These are phyloP conservation scores for Polysphondylium violaceum DNA, from an alignment of 78 protist genomes.

Conservation along the genomic window DNA sequence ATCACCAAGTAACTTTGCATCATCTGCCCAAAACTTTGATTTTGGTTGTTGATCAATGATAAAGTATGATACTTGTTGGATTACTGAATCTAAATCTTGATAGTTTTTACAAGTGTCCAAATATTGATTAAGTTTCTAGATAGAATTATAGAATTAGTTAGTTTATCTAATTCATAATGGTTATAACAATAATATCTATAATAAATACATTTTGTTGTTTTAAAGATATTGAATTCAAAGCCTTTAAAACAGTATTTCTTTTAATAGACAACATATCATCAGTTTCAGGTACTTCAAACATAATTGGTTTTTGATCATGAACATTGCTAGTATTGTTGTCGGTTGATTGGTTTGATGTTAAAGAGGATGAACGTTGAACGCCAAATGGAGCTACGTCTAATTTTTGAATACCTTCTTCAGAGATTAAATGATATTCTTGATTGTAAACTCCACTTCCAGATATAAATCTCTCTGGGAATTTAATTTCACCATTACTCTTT, in stretches of 20 bases:
- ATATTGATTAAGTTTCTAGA: neutral
- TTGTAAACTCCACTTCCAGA: neutral
- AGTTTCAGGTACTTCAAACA: conserved; percentile 17
- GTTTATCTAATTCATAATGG: no score
- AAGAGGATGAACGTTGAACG: neutral
- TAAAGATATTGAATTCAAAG: conserved; percentile 21
- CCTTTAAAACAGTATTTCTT: conserved; percentile 39
- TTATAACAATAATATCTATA: neutral
- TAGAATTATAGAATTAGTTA: no score
- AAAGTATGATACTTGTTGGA: neutral
- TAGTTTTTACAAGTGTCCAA: neutral
- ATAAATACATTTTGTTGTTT: conserved; percentile 14
- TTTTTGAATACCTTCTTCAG: conserved; percentile 7
- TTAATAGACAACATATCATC: conserved; percentile 7
- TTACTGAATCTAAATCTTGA: conserved; percentile 5
- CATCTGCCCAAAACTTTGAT: conserved; percentile 49
- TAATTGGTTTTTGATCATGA: neutral
- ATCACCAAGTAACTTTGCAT: neutral
- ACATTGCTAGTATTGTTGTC: neutral
- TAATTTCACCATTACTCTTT: conserved; percentile 3
- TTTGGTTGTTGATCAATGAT: conserved; percentile 47
- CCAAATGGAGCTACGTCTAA: conserved; percentile 26
- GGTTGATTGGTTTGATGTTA: neutral
- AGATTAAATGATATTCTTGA: conserved; percentile 9
- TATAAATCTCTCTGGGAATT: neutral